A percentile compares a stretch with the other conserved stretches of the same genome.
Conservation (phyloP, 305 asterid species). For the Andrographis paniculata region DNA sequence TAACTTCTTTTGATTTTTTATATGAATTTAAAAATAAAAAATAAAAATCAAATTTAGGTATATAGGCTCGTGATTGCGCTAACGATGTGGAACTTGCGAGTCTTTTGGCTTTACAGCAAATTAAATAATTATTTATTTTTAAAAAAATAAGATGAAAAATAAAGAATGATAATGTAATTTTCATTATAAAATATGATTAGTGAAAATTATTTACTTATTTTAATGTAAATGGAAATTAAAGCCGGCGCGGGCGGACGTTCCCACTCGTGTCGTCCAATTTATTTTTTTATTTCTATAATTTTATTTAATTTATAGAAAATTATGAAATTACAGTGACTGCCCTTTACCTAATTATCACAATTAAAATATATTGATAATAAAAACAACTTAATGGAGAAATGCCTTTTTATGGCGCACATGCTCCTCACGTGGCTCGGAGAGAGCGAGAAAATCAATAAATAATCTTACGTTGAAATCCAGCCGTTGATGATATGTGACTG, state of each 20-base stretch:
- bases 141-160: background rate
- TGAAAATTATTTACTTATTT: slow-evolving; percentile 8
- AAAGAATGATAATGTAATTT: background rate
- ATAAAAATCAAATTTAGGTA: too few species aligned
- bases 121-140: background rate
- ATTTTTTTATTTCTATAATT: slow-evolving; percentile 5
- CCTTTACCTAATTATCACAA: slow-evolving; percentile 1
- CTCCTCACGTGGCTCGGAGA: slow-evolving; percentile 15
- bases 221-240: slow-evolving; percentile 26
- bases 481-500: slow-evolving; percentile 1
- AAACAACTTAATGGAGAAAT: too few species aligned
- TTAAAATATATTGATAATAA: too few species aligned
- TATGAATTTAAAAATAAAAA: too few species aligned
- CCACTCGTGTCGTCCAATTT: slow-evolving; percentile 24
- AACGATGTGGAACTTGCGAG: slow-evolving; percentile 1
- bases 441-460: slow-evolving; percentile 4
- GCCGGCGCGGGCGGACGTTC: slow-evolving; percentile 48
- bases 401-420: slow-evolving; percentile 12
- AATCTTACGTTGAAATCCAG: background rate
- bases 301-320: slow-evolving; percentile 14
- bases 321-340: slow-evolving; percentile 11
- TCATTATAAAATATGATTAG: slow-evolving; percentile 14
- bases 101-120: background rate
- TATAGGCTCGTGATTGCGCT: background rate
- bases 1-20: too few species aligned